Percentiles rank a stretch among this genome's conserved stretches.
Conservation (phyloP, 2,329 filamentous ascomycete species). For the Botrytis medusae region DNA sequence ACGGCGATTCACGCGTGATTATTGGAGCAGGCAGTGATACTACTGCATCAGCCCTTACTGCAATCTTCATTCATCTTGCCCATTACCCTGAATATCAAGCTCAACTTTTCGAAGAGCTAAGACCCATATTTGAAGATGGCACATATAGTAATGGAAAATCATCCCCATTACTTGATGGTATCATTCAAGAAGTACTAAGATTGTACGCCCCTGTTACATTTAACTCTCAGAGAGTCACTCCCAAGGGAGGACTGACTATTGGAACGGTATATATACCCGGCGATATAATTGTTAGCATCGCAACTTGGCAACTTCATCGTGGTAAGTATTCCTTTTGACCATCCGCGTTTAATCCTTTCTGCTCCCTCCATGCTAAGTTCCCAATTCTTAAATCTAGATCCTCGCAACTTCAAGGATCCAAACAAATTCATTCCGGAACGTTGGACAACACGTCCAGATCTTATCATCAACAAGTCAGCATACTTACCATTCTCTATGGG, state of each 20-base stretch:
- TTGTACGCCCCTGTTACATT: slow-evolving; percentile 26
- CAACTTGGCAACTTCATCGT: slow-evolving; percentile 25
- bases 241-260: background rate
- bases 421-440: slow-evolving; percentile 40
- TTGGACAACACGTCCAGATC: slow-evolving; percentile 31
- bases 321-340: slow-evolving; percentile 13
- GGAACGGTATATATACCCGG: slow-evolving; percentile 3
- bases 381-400: background rate
- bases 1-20: slow-evolving; percentile 34
- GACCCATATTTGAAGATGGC: slow-evolving; percentile 13
- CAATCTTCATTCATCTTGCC: slow-evolving; percentile 43
- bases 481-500: slow-evolving; percentile 36
- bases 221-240: slow-evolving; percentile 24
- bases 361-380: background rate
- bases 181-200: slow-evolving; percentile 30
- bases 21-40: slow-evolving; percentile 47
- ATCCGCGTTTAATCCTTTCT: background rate
- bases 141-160: slow-evolving; percentile 22
- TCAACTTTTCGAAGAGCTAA: slow-evolving; percentile 27
- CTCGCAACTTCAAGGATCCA: slow-evolving; percentile 25
- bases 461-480: slow-evolving; percentile 32
- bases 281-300: slow-evolving; percentile 22
- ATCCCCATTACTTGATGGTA: background rate
- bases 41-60: slow-evolving; percentile 43
- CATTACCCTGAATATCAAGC: slow-evolving; percentile 22